Percentiles rank a stretch among this genome's conserved stretches.
These are phyloP conservation scores for Pilasporangium apinafurcum DNA, from an alignment of 352 stramenopile species.

Conservation along the genomic window DNA sequence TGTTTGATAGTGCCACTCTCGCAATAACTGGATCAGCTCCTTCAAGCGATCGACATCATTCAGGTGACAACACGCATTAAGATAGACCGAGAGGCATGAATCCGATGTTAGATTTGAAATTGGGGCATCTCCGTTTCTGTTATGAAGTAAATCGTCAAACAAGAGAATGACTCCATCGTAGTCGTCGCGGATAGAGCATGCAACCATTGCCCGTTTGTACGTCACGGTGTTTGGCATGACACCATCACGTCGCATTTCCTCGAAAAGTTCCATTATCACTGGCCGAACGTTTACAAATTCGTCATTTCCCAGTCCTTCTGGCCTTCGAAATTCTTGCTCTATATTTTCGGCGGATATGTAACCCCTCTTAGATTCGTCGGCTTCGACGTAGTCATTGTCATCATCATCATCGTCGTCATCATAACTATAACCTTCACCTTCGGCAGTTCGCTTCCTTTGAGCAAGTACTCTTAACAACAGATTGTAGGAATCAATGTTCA, in stretches of 20 bases:
- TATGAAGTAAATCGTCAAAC: constrained; percentile 16
- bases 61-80: constrained; percentile 22
- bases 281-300: constrained; percentile 1
- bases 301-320: too few species aligned
- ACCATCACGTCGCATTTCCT: constrained; percentile 20
- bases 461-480: constrained; percentile 46
- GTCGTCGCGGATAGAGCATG: constrained; percentile 33
- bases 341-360: too few species aligned
- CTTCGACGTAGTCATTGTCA: neutral
- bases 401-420: neutral
- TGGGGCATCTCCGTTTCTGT: neutral
- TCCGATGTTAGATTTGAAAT: constrained; percentile 15
- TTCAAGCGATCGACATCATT: constrained; percentile 24
- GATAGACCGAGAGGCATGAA: constrained; percentile 30
- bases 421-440: constrained; percentile 9
- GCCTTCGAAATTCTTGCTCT: too few species aligned
- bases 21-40: constrained; percentile 21
- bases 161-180: constrained; percentile 23
- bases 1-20: constrained; percentile 24
- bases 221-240: constrained; percentile 10
- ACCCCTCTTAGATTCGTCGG: too few species aligned
- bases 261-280: constrained; percentile 15
- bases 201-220: constrained; percentile 28
- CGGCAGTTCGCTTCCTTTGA: constrained; percentile 10
- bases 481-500: constrained; percentile 52